Evolutionary conservation across 495 filamentous ascomycete genomes (phyloP).

Genomic region (Penicillium argentinense): DNA sequence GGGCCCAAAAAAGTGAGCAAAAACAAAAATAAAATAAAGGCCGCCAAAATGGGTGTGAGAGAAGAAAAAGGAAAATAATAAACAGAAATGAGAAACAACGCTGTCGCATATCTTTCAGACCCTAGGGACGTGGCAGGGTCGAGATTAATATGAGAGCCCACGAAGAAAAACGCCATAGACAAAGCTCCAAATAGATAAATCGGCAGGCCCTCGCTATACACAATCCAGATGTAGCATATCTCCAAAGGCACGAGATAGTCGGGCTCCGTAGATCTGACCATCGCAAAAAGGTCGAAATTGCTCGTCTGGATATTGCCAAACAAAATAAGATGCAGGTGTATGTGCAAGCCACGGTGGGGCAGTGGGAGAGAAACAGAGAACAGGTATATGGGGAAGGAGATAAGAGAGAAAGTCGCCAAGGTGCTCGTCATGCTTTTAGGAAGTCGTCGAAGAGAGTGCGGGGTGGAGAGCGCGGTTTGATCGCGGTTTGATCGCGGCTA

Average conservation of each 20-base stretch:
- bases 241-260: slow-evolving; percentile 1
- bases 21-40: slow-evolving; percentile 8
- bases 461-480: slow-evolving; percentile 7
- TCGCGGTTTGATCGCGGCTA: slow-evolving; percentile 7
- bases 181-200: slow-evolving; percentile 25
- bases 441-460: slow-evolving; percentile 31
- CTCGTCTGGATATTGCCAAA: slow-evolving; percentile 11
- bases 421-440: slow-evolving; percentile 40
- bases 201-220: slow-evolving; percentile 38
- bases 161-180: slow-evolving; percentile 28
- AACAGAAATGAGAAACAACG: slow-evolving; percentile 12
- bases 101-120: slow-evolving; percentile 30
- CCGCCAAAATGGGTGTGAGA: slow-evolving; percentile 11
- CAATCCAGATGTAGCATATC: slow-evolving; percentile 19
- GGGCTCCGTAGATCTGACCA: too few species aligned
- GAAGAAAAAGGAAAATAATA: slow-evolving; percentile 11
- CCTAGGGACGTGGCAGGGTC: slow-evolving; percentile 48
- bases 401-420: slow-evolving; percentile 29
- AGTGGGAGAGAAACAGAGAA: slow-evolving; percentile 19
- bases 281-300: neutral
- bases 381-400: slow-evolving; percentile 24
- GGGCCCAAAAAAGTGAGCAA: slow-evolving; percentile 11
- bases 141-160: slow-evolving; percentile 32
- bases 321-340: slow-evolving; percentile 25
- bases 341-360: slow-evolving; percentile 37